Conservation (phyloP, 345 rosid species). For the Aquilaria sinensis region DNA sequence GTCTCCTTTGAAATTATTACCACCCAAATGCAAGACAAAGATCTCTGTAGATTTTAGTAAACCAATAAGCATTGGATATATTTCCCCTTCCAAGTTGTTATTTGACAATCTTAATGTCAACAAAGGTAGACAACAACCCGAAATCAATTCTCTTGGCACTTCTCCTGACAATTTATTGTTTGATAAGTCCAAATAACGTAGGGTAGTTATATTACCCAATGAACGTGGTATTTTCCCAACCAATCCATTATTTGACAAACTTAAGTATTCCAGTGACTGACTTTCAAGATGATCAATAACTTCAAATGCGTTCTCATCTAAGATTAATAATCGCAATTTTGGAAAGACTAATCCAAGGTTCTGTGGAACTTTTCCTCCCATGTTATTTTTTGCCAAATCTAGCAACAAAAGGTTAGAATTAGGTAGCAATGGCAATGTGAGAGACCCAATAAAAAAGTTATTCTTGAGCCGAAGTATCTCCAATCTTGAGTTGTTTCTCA, state of each 20-base stretch:
- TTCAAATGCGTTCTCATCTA: slow-evolving; percentile 13
- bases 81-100: slow-evolving; percentile 20
- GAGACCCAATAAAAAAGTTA: slow-evolving; percentile 4
- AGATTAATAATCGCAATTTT: not conserved
- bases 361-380: slow-evolving; percentile 7
- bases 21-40: slow-evolving; percentile 2
- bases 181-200: slow-evolving; percentile 12
- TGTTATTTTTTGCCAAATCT: slow-evolving; percentile 5
- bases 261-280: too few relatives aligned
- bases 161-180: slow-evolving; percentile 13
- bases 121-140: not conserved
- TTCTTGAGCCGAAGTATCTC: fast-evolving
- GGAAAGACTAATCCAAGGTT: slow-evolving; percentile 14
- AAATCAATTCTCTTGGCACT: slow-evolving; percentile 1
- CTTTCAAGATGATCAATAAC: not conserved
- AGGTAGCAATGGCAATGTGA: not conserved
- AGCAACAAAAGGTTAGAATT: not conserved
- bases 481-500: slow-evolving; percentile 22
- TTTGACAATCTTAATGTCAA: slow-evolving; percentile 8
- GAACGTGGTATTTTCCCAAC: slow-evolving; percentile 17
- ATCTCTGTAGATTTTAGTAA: not conserved
- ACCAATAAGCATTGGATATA: not conserved
- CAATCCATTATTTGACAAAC: too few relatives aligned
- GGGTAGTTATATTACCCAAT: not conserved
- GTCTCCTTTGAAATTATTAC: not conserved